Evolutionary conservation across 768 basidiomycete species (phyloP), one percentile per base, ranked within the genome.

Genomic region (Kondoa subrosea): DNA sequence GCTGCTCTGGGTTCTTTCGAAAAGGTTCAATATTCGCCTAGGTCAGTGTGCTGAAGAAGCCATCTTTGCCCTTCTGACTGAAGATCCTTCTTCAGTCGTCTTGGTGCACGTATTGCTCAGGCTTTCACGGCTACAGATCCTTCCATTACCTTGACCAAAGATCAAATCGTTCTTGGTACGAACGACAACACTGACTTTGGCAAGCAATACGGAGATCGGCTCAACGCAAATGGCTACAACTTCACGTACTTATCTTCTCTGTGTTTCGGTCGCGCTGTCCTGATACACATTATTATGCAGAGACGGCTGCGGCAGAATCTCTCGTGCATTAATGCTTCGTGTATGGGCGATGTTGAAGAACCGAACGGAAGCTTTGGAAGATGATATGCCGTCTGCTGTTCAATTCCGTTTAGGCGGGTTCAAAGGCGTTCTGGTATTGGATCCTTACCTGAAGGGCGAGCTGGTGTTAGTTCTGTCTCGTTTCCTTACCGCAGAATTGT

Each of bases 401-500:
- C 87, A 87, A 78, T 89, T 90, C 62, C 84, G 89, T 59, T 87
- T 90, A 74, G 75, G 90, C 58, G 89, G 87, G 25, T 88, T 81
- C 77, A 91, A 91, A 76, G 90, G 89, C 0, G 83, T 91, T 27
- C 86, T 91, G 0, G 80, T 78, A 2, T 80, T 90, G 14, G 88
- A 91, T 72, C 76, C 72, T 1, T 66, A 69, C 27, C 73, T 88
- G 1, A 77, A 81, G 61, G 71, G 77, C 72, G 78, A 17, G n/a
- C 14, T 60, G 14, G 25, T 60, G 40, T 50, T 21, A 50, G 40
- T 50, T 21, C 8, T 21, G 40, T 21, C 21, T 8, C 21, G 8
- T 50, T 8, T 50, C 40, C 40, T 8, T 21, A 8, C 40, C 21
- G 21, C 40, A 50, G 12, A 8, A 50, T 8, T n/a, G 12, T 50